These are phyloP conservation scores for Cucumis cinereus DNA, from an alignment of 306 rosid genomes.

Conservation along the genomic window DNA sequence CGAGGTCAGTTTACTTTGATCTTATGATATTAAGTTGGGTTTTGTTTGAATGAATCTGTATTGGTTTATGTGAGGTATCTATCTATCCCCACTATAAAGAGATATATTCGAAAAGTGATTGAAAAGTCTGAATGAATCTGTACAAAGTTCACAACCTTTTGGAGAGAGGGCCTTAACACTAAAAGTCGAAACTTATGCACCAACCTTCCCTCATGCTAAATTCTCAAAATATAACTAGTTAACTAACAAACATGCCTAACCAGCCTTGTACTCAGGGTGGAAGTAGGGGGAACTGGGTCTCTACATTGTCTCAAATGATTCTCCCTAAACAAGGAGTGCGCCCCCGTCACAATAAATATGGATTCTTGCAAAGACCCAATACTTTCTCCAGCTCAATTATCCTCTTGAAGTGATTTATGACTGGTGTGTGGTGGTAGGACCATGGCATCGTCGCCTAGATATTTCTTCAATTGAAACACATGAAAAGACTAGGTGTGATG, in stretches of 20 bases:
- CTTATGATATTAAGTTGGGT: not conserved
- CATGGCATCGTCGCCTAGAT: too few relatives aligned
- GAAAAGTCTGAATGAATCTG: too few relatives aligned
- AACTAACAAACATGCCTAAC: not conserved
- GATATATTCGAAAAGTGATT: not conserved
- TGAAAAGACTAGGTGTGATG: too few relatives aligned
- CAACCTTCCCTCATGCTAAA: not conserved
- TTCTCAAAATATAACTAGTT: not conserved
- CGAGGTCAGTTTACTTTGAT: slow-evolving; percentile 42
- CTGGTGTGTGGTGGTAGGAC: too few relatives aligned
- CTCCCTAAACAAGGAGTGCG: too few relatives aligned
- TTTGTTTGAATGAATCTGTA: not conserved
- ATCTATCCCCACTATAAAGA: not conserved
- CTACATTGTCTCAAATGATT: too few relatives aligned
- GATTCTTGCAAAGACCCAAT: too few relatives aligned
- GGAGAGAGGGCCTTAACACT: not conserved
- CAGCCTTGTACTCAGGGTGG: not conserved
- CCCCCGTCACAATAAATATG: too few relatives aligned
- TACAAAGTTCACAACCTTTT: not conserved
- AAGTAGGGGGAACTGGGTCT: too few relatives aligned
- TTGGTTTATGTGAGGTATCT: not conserved
- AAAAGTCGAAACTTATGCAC: not conserved
- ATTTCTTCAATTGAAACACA: too few relatives aligned
- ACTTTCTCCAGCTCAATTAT: too few relatives aligned
- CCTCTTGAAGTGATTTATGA: too few relatives aligned